Evolutionary conservation across 1,284 basidiomycete genomes (phyloP), one percentile per base, ranked within the genome.

Genomic region (Ceratobasidium sp.): DNA sequence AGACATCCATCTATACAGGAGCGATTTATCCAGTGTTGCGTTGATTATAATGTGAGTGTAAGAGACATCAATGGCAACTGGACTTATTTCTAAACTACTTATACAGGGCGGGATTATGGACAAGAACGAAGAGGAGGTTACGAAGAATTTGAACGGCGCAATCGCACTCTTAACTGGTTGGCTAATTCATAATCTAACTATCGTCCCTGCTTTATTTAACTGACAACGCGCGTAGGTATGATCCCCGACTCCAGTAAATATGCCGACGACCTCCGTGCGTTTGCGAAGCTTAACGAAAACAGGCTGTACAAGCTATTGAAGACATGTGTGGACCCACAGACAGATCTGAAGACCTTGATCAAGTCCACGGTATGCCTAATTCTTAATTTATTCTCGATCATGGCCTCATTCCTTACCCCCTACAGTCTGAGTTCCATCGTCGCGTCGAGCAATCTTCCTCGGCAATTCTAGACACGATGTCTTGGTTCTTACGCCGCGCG

Each of bases 271-370:
- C 82, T 99, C 26, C 84, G 89, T 23, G 81, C 87, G 0, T 98
- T 99, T 77, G 96, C 96, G 1, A 91, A 92, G 74, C 82, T 91
- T 46, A 98, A 98, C 80, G 95, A 98, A 78, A 86, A 86, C 23
- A 87, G 94, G 61, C 83, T 97, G 11, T 98, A 96, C 83, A 95
- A 92, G 80, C 84, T 96, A 4, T 83, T 97, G 52, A 91, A 89
- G 79, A 90, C 87, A 0, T 90, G 93, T 77, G 87, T 94, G 82
- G 95, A 98, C 79, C 85, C 91, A 0, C 89, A 94, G 77, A 90
- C 91, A 0, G 93, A 97, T 78, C 82, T 98, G 32, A 94, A 92
- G 79, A 85, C 86, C 4, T 84, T 96, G 1, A 84, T 93, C 73
- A 98, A 97, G 81, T 85, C 92, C 8, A 87, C 86, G 57, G 93